Evolutionary conservation across 257 asterid species (phyloP).

Genomic region (Jaltomata sinuosa): DNA sequence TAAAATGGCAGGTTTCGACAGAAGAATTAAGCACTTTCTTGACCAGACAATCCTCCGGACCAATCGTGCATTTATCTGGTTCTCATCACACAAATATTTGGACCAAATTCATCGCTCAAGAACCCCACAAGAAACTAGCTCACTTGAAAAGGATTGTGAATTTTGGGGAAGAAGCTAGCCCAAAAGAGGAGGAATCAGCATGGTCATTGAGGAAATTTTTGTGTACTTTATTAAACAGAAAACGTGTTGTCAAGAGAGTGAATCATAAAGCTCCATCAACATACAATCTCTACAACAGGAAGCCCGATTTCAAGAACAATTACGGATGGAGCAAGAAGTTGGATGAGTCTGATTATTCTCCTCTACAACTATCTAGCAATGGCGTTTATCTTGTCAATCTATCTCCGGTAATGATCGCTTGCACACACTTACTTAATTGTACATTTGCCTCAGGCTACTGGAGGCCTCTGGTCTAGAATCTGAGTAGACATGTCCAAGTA

Average conservation of each 20-base stretch:
- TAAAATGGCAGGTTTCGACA: constrained; percentile 36
- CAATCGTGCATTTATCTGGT: constrained; percentile 39
- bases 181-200: constrained; percentile 5
- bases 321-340: constrained; percentile 73
- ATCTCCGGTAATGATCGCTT: constrained; percentile 30
- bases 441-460: background rate
- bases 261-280: constrained; percentile 37
- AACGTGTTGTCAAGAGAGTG: background rate
- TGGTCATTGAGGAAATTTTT: constrained; percentile 58
- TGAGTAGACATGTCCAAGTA: background rate
- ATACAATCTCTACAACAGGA: constrained; percentile 45
- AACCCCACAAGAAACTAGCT: constrained; percentile 20
- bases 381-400: constrained; percentile 46
- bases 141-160: constrained; percentile 40
- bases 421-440: background rate
- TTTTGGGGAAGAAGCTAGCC: background rate
- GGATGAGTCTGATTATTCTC: constrained; percentile 47
- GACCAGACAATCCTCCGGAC: constrained; percentile 36
- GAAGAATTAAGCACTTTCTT: constrained; percentile 32
- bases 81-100: constrained; percentile 32
- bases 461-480: too few species aligned
- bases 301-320: constrained; percentile 51
- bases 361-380: constrained; percentile 40
- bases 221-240: constrained; percentile 14
- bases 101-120: constrained; percentile 44